Evolutionary conservation across 2,329 filamentous ascomycete species (phyloP), one percentile per base, ranked within the genome.

Genomic region (Gliomastix tumulicola): DNA sequence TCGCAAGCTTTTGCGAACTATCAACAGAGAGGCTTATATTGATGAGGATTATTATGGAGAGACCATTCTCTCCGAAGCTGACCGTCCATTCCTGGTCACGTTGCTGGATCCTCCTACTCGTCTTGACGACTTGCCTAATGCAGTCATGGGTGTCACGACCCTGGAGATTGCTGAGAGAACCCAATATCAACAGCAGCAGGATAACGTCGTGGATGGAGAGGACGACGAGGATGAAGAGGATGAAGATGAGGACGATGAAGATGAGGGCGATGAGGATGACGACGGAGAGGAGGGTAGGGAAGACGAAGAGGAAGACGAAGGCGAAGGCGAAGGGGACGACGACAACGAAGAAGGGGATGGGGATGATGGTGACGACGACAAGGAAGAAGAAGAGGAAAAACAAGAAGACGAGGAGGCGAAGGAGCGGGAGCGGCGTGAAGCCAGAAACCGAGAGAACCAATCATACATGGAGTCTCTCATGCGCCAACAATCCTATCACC

Each of bases 31-130:
- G n/a, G 17, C 13, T 16, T 7, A 7, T 28, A 10, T 7, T 16
- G 57, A 61, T n/a, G 59, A 51, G 52, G 22, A 60, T 56, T 1
- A 49, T 59, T 22, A 35, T 11, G 25, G 25, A n/a, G 25, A n/a
- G 17, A 28, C 25, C 13, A n/a, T n/a, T n/a, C 47, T 51, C 8
- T 51, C 49, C 20, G 54, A 56, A 7, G 41, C 54, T 1, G 60
- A 63, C 5, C 47, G 59, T 8, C 56, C 61, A 4, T 71, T 71
- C 44, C 60, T 61, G 53, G 58, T 55, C 6, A 63, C 63, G 2
- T 44, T 73, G 16, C 44, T 72, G 20, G 61, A 72, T 33, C 68
- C 69, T 4, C 68, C 70, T 2, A 56, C 52, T 3, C 57, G 55
- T 3, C 44, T 71, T 2, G 60, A 65, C 8, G 63, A 71, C 21